Conservation (phyloP, 305 asterid species). For the Nicotiana rustica region DNA sequence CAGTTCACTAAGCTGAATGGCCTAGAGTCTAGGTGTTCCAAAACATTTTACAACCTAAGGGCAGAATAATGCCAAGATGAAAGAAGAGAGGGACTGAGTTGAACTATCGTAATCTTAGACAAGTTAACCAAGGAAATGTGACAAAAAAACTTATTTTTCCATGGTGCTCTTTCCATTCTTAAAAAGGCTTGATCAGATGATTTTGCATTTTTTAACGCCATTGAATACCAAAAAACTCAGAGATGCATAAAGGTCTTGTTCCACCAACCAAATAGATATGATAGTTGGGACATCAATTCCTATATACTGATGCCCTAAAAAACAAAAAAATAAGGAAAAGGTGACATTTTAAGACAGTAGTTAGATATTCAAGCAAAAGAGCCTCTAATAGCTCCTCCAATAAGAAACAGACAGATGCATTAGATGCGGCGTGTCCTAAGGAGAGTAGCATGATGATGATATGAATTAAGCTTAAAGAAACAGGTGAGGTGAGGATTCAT, state of each 20-base stretch:
- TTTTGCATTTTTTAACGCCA: neutral
- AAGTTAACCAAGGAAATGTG: conserved; percentile 11
- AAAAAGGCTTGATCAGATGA: neutral
- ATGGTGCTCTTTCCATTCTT: neutral
- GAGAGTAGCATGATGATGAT: neutral
- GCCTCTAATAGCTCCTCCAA: neutral
- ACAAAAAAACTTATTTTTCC: neutral
- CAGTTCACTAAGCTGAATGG: conserved; percentile 13
- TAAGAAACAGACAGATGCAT: conserved; percentile 14
- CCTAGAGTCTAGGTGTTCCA: neutral
- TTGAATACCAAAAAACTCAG: conserved; percentile 2
- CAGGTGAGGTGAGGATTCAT: too few species aligned
- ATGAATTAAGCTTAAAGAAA: too few species aligned
- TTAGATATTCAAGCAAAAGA: conserved; percentile 23
- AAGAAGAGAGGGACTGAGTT: conserved; percentile 12
- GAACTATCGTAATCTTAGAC: conserved; percentile 8
- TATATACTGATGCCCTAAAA: conserved; percentile 14
- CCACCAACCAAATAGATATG: neutral
- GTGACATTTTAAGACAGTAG: conserved; percentile 5
- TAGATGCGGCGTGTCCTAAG: neutral
- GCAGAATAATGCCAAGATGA: neutral
- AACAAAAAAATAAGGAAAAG: neutral
- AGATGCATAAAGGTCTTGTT: conserved; percentile 18
- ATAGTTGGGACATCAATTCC: conserved; percentile 3
- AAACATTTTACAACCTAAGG: neutral